A percentile compares a stretch with the other conserved stretches of the same genome.
These are phyloP conservation scores for Penicillium sp. DNA, from an alignment of 2,329 filamentous ascomycete species.

Conservation along the genomic window DNA sequence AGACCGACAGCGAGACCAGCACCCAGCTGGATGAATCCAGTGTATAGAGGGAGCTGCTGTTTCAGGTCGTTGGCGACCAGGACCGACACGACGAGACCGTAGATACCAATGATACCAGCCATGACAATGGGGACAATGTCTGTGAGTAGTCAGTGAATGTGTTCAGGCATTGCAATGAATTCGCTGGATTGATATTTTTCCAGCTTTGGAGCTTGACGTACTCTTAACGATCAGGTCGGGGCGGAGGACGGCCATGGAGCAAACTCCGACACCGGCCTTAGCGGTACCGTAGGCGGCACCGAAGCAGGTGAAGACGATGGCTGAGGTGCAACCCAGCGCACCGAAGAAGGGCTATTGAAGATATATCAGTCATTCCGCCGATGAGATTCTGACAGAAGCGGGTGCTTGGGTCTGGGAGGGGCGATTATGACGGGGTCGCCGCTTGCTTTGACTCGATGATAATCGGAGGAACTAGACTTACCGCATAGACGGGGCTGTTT, in stretches of 20 bases:
- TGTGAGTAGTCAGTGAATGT: constrained; percentile 42
- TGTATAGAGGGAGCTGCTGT: constrained; percentile 72
- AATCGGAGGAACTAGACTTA: constrained; percentile 60
- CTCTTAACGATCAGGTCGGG: constrained; percentile 99
- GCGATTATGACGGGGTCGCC: constrained; percentile 8
- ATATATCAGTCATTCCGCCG: constrained; percentile 12
- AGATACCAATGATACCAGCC: constrained; percentile 99
- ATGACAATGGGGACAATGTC: constrained; percentile 99
- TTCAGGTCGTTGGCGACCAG: constrained; percentile 77
- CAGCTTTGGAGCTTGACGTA: constrained; percentile 54
- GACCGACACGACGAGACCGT: constrained; percentile 85
- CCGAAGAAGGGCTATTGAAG: constrained; percentile 78
- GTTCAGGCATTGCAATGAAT: constrained; percentile 11
- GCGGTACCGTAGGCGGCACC: constrained; percentile 98
- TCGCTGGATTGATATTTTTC: not conserved
- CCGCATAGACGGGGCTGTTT: constrained; percentile 92
- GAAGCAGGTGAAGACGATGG: constrained; percentile 95
- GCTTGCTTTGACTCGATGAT: constrained; percentile 13
- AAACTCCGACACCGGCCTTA: constrained; percentile 98
- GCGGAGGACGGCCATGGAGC: constrained; percentile 95
- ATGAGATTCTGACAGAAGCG: not conserved
- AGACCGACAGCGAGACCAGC: constrained; percentile 80
- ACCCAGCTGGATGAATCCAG: constrained; percentile 81
- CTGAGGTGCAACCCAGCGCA: constrained; percentile 92
- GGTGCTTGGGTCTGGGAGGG: constrained; percentile 5